Conservation (phyloP, 163 green algal genomes). For the Scenedesmus sp. region DNA sequence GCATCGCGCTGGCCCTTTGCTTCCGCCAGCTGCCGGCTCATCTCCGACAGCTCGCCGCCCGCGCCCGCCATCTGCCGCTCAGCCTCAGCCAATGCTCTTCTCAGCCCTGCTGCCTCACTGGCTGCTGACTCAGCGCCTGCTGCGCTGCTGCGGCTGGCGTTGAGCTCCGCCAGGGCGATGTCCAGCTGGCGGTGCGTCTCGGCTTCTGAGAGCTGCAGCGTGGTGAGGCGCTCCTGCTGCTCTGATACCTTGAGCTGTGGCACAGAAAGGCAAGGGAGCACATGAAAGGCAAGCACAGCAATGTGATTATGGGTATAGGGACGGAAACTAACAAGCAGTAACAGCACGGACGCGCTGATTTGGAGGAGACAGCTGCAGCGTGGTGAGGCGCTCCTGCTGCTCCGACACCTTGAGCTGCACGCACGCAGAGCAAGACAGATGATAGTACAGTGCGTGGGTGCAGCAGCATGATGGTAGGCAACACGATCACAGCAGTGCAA, state of each 20-base stretch:
- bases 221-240: slow-evolving; percentile 11
- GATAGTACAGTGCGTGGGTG: too few relatives aligned
- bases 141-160: not conserved
- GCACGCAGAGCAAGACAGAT: not conserved
- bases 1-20: slow-evolving; percentile 37
- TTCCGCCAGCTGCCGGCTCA: slow-evolving; percentile 44
- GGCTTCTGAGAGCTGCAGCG: not conserved
- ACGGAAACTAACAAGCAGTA: not conserved
- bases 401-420: not conserved
- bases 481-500: too few relatives aligned
- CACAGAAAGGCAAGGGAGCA: not conserved
- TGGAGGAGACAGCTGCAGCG: not conserved
- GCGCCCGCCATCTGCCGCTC: slow-evolving; percentile 36
- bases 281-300: not conserved
- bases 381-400: not conserved
- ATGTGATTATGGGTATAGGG: not conserved
- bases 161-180: not conserved
- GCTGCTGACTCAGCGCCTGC: slow-evolving; percentile 31
- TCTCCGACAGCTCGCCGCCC: slow-evolving; percentile 35
- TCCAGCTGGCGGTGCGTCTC: slow-evolving; percentile 4
- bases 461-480: too few relatives aligned
- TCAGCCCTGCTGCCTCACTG: slow-evolving; percentile 13
- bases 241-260: slow-evolving; percentile 1
- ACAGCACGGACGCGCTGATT: too few relatives aligned
- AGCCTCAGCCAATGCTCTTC: not conserved